Conservation (phyloP, 257 asterid genomes). For the Fraxinus quadrangulata region DNA sequence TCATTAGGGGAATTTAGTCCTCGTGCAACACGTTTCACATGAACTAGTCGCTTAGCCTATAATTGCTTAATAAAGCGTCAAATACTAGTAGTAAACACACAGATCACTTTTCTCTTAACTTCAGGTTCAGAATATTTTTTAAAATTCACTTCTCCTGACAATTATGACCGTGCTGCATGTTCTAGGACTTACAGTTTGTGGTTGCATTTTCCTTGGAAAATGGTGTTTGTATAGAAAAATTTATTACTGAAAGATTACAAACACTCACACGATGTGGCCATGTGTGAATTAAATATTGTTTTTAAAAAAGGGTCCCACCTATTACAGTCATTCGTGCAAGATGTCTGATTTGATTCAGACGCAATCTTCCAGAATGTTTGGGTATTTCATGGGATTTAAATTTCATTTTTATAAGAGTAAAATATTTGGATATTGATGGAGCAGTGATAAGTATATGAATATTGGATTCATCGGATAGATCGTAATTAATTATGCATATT, state of each 20-base stretch:
- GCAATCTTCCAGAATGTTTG: conserved; percentile 20
- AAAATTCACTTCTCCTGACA: background rate
- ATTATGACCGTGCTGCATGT: background rate
- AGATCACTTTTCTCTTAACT: no score
- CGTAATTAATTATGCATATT: no score
- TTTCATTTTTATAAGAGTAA: no score
- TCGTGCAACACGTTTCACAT: conserved; percentile 41
- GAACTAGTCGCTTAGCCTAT: conserved; percentile 27
- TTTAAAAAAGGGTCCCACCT: no score
- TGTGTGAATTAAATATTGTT: no score
- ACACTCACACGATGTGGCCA: no score
- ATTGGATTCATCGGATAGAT: no score
- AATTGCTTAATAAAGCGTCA: background rate
- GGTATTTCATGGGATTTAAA: background rate
- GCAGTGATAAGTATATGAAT: no score
- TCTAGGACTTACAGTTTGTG: conserved; percentile 22
- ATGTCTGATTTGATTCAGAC: conserved; percentile 36
- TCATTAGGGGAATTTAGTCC: conserved; percentile 24
- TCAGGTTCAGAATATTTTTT: background rate
- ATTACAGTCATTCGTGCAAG: conserved; percentile 24
- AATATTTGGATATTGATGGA: no score
- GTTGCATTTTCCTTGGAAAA: conserved; percentile 8
- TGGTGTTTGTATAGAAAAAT: no score
- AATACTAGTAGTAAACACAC: background rate
- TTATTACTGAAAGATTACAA: no score